Evolutionary conservation across 305 asterid genomes (phyloP), one percentile per base, ranked within the genome.

Genomic region (Stenogyne calaminthoides): DNA sequence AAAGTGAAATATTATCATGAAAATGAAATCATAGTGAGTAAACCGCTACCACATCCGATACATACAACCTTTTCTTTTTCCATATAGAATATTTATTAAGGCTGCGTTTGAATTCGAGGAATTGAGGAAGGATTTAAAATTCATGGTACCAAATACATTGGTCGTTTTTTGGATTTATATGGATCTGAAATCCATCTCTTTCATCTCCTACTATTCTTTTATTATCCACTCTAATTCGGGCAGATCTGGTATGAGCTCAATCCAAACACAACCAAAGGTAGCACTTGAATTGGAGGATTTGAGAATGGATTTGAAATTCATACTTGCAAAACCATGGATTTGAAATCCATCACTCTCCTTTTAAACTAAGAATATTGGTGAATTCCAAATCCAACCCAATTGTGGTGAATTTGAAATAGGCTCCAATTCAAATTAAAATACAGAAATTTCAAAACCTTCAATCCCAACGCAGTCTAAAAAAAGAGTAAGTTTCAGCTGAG

Each of bases 21-120:
- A 60, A 67, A 37, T 11, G 15, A 62, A 49, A 46, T 73, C 54
- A 77, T 36, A 60, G 52, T 20, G 54, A 49, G 14, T 16, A 6
- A 37, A 65, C 57, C 18, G 61, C 60, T 55, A n/a, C 46, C 34
- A 32, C 11, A 8, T 39, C 59, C 12, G 10, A 57, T 54, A 34
- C 7, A 57, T 54, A 34, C 7, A 55, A 5, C 63, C 46, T 73
- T 60, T 49, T 3, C 6, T 29, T 60, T 32, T 25, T 37, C 65
- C 55, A 75, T 58, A 40, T 9, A 29, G 42, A 55, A n/a, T 22
- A 11, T 47, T 14, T 58, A 49, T 56, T 9, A 65, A 19, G 59
- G 25, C 18, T 54, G 20, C 0, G 14, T 19, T 54, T 16, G 14
- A 19, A 8, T 54, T 18, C 5, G 58, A 7, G 58, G 29, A 52